Evolutionary conservation across 2,329 filamentous ascomycete species (phyloP).

Genomic region (Sclerotiophoma versabilis): DNA sequence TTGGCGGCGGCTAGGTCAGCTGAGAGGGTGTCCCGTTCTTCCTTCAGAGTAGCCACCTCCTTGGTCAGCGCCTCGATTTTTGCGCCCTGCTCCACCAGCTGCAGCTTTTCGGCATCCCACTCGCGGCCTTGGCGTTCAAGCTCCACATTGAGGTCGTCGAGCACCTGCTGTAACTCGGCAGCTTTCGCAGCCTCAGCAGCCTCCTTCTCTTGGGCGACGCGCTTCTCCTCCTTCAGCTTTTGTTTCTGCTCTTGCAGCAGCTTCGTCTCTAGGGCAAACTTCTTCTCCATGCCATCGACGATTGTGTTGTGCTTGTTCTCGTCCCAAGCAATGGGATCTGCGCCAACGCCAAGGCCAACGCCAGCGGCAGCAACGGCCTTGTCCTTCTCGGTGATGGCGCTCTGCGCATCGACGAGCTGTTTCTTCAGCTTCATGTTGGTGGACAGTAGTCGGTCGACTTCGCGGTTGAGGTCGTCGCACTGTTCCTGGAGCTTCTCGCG

Average conservation of each 20-base stretch:
- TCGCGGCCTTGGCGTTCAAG: slow-evolving; percentile 45
- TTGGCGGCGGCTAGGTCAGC: slow-evolving; percentile 33
- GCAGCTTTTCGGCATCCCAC: slow-evolving; percentile 48
- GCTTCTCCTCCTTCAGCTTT: slow-evolving; percentile 43
- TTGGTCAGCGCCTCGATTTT: slow-evolving; percentile 37
- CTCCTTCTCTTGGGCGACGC: slow-evolving; percentile 39
- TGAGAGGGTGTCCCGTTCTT: slow-evolving; percentile 36
- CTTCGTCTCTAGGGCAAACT: slow-evolving; percentile 44
- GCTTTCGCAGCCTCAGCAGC: slow-evolving; percentile 42
- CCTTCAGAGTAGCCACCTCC: slow-evolving; percentile 31
- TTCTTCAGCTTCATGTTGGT: slow-evolving; percentile 43
- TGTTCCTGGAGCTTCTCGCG: slow-evolving; percentile 47
- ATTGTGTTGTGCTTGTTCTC: slow-evolving; percentile 33
- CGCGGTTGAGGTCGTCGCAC: slow-evolving; percentile 41
- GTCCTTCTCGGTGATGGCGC: slow-evolving; percentile 42
- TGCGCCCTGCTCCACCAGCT: slow-evolving; percentile 40
- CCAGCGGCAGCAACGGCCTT: slow-evolving; percentile 33
- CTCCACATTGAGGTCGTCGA: slow-evolving; percentile 45
- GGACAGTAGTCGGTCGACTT: slow-evolving; percentile 41
- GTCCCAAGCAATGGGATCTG: slow-evolving; percentile 21
- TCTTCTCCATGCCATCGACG: slow-evolving; percentile 46
- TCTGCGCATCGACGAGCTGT: slow-evolving; percentile 42
- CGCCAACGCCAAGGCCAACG: slow-evolving; percentile 21
- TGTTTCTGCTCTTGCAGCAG: slow-evolving; percentile 41
- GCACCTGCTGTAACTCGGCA: slow-evolving; percentile 45